phyloP scores from a whole-genome alignment of 225 moss, liverwort and hornwort species.

The Climacium dendroides region DNA sequence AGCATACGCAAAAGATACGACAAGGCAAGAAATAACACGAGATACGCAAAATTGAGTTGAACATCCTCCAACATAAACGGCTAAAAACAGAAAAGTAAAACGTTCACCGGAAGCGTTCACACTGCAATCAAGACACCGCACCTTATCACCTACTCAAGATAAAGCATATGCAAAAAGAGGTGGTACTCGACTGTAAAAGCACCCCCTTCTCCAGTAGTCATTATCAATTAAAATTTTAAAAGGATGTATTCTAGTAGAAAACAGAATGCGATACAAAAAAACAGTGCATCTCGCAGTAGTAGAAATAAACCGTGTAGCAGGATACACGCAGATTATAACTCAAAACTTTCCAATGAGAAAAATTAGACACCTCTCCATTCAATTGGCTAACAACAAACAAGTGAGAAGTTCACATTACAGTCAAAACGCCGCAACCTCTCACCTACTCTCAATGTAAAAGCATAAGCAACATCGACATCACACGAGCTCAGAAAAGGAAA shows the following conservation, averaged over 20 bases:
- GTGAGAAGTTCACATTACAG: not conserved
- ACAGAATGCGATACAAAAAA: not conserved
- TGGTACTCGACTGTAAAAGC: not conserved
- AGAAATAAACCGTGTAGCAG: not conserved
- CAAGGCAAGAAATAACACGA: not conserved
- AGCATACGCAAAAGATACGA: not conserved
- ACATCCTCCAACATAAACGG: not conserved
- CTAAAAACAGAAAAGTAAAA: not conserved
- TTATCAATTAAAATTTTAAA: not conserved
- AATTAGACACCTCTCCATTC: not conserved
- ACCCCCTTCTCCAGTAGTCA: not conserved
- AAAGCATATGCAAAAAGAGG: not conserved
- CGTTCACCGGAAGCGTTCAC: not conserved
- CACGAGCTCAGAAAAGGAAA: not conserved
- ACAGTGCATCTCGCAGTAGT: not conserved
- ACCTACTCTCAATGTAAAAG: not conserved
- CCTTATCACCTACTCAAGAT: not conserved
- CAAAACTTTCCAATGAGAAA: not conserved
- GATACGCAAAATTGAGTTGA: not conserved
- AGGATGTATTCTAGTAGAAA: not conserved
- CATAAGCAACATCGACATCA: not conserved
- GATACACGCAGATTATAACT: not conserved
- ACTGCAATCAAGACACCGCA: not conserved
- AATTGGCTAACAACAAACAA: not conserved
- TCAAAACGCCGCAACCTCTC: not conserved